These are phyloP conservation scores for Euphorbia schlechtendalii DNA, from an alignment of 441 rosid species.

Conservation along the genomic window DNA sequence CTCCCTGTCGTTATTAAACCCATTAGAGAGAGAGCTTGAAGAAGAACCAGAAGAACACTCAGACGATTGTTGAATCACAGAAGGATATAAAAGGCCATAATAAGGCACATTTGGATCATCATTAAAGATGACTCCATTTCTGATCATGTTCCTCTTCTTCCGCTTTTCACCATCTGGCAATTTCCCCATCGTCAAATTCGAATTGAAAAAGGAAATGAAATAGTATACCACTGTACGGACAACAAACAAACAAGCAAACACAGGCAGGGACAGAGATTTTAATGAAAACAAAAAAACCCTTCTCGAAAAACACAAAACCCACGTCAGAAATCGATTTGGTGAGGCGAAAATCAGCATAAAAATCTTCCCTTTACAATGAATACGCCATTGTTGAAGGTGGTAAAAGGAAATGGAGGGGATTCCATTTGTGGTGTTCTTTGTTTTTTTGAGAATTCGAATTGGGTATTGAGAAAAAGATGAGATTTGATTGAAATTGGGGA, in stretches of 20 bases:
- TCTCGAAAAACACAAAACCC: slow-evolving; percentile 23
- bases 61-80: slow-evolving; percentile 19
- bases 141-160: slow-evolving; percentile 18
- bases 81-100: slow-evolving; percentile 19
- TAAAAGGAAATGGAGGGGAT: slow-evolving; percentile 7
- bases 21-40: slow-evolving; percentile 29
- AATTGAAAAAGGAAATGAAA: neutral
- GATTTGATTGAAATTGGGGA: too few relatives aligned
- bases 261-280: neutral
- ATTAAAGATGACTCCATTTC: slow-evolving; percentile 11
- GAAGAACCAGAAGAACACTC: slow-evolving; percentile 39
- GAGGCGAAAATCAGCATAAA: slow-evolving; percentile 1
- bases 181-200: slow-evolving; percentile 31
- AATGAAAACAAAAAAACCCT: slow-evolving; percentile 17
- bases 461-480: slow-evolving; percentile 9
- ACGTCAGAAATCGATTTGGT: slow-evolving; percentile 16
- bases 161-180: slow-evolving; percentile 17
- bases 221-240: neutral
- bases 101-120: slow-evolving; percentile 21
- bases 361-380: neutral
- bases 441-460: slow-evolving; percentile 1
- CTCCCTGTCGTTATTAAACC: slow-evolving; percentile 17
- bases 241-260: too few relatives aligned
- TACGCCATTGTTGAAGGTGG: neutral
- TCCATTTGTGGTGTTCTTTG: neutral